Base-by-base conservation (phyloP, 2,329 filamentous ascomycete species). In the Aspergillus oerlinghausenensis region DNA sequence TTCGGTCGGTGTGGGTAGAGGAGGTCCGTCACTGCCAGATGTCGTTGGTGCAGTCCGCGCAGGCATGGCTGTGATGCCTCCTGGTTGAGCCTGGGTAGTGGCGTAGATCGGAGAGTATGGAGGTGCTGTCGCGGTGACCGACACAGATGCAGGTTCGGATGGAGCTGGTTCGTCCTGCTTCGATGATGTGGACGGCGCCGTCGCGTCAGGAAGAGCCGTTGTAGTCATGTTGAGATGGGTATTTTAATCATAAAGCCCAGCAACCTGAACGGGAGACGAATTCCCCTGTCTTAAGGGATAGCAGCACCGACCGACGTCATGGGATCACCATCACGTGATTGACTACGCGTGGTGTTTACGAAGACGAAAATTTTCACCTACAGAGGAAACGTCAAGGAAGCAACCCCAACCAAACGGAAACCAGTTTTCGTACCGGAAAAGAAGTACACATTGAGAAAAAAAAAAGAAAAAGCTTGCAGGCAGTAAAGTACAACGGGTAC, bases 401-500 rank as follows among this genome's bases (percentile, higher is more conserved):
- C 14, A 23, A 47, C n/a, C 23, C 28, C 23, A 32, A 45, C 50
- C 11, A 35, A 56, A 52, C 55, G 32, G 54, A 54, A 51, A 26
- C 23, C n/a, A 19, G 14, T 50, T 50, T 50, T 54, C 23, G 43
- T 14, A 23, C 21, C 43, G 14, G 56, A 59, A 59, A 61, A 55
- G 61, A 67, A 67, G 60, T 63, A 66, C 52, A 66, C 52, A 60
- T 64, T 64, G 60, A 67, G 66, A 73, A 70, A 66, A 73, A 70
- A 66, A 67, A 67, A 70, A 72, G 72, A 70, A 69, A 68, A 68
- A 73, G 71, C 70, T 76, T 73, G 72, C 74, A 76, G 72, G 72
- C 71, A 76, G 73, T 78, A 78, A 77, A 77, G 69, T 78, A 78
- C 75, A 77, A 75, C 71, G 72, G 73, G 71, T 72, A 72, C 67